Evolutionary conservation across 1,284 basidiomycete genomes (phyloP), one percentile per base, ranked within the genome.

Genomic region (Marasmius fiardii): DNA sequence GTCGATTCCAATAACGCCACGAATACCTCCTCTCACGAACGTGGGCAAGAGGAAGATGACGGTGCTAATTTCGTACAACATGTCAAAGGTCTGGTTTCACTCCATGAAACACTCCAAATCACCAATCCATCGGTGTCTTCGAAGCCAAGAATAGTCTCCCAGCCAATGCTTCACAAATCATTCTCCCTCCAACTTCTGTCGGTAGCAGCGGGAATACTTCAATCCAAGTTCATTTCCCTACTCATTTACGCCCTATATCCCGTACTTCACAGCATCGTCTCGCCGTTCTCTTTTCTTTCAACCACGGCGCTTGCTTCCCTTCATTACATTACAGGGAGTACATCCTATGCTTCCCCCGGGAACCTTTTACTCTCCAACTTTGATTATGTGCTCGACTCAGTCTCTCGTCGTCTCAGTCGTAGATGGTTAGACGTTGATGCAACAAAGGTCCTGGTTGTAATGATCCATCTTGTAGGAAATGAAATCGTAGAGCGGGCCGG

Each of bases 301-400:
- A 74, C 81, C 1, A 90, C 87, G 21, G 93, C 87, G 1, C 74
- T 88, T 4, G 81, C 85, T 4, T 76, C 92, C 1, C 76, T 98
- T 39, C 70, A 80, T 58, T 85, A 80, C 58, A 80, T 95, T 43
- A 79, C 92, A 2, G 73, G 79, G 21, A 76, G 83, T 55, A 83
- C 86, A 1, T 92, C 90, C 1, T 95, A 93, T 63, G 92, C 93
- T 6, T 88, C 89, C 1, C 82, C 92, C 0, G 83, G 86, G 33
- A 93, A 93, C 65, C 77, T 97, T 31, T 76, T 98, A 4, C 79
- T 97, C 28, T 88, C 93, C 24, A 95, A 97, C 68, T 95, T 95
- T 62, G 95, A 98, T 72, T 97, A 98, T 65, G 88, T 93, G 7
- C 82, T 98, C 57, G 93, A 96, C 63, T 82, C 88, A 11, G 87